phyloP scores from a whole-genome alignment of 176 grass and related monocot genomes.

The Cocos nucifera region DNA sequence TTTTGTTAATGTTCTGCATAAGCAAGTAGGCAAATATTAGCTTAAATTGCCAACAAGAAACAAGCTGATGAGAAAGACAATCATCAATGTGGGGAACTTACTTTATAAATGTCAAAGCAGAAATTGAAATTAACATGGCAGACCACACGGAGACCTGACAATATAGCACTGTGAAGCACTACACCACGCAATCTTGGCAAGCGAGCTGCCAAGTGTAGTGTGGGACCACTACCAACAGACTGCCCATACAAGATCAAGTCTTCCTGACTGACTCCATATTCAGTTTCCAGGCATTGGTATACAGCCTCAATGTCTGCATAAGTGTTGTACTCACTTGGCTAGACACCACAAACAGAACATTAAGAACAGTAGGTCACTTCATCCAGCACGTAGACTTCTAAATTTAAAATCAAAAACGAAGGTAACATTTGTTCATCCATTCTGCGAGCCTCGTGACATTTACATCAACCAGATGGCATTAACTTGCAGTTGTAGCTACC shows the following conservation, averaged over 20 bases:
- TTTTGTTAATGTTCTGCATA: conserved; percentile 95
- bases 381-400: too few relatives aligned
- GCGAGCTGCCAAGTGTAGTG: conserved; percentile 78
- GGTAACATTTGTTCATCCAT: too few relatives aligned
- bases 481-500: too few relatives aligned
- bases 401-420: too few relatives aligned
- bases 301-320: conserved; percentile 99
- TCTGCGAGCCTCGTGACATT: too few relatives aligned
- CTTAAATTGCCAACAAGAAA: neutral
- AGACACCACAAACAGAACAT: conserved; percentile 30
- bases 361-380: too few relatives aligned
- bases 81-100: conserved; percentile 23
- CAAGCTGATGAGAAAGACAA: neutral
- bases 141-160: conserved; percentile 92
- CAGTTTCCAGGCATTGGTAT: conserved; percentile 83
- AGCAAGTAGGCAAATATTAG: conserved; percentile 4
- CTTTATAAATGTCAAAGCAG: conserved; percentile 99
- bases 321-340: conserved; percentile 90
- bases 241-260: conserved; percentile 95
- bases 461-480: too few relatives aligned
- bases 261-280: conserved; percentile 96
- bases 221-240: conserved; percentile 94
- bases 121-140: conserved; percentile 96
- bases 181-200: conserved; percentile 85
- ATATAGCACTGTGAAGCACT: conserved; percentile 92